Conservation (phyloP, 1,284 basidiomycete genomes). For the Fomitopsis pinicola region DNA sequence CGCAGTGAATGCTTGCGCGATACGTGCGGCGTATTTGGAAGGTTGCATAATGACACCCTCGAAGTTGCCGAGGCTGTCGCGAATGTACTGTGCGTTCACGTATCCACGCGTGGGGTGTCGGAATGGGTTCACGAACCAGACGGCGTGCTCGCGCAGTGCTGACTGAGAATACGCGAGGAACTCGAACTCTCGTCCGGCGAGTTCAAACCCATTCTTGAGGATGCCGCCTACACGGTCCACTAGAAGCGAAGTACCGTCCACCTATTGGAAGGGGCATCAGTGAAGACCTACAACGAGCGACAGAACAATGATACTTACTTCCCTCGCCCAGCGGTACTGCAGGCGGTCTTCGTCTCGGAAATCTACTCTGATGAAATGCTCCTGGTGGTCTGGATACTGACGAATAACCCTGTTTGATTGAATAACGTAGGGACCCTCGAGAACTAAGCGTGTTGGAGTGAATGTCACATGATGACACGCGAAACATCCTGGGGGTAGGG, state of each 20-base stretch:
- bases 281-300: not conserved
- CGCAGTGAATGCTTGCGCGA: conserved; percentile 80
- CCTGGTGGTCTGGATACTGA: conserved; percentile 50
- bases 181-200: conserved; percentile 66
- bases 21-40: conserved; percentile 74
- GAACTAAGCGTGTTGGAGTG: conserved; percentile 63
- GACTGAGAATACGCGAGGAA: conserved; percentile 76
- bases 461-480: conserved; percentile 63
- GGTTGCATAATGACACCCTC: conserved; percentile 51
- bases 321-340: conserved; percentile 61
- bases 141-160: conserved; percentile 64
- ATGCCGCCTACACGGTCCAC: conserved; percentile 56
- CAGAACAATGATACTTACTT: conserved; percentile 23
- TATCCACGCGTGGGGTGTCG: conserved; percentile 34
- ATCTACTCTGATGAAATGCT: conserved; percentile 71
- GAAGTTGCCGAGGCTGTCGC: conserved; percentile 63
- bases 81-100: conserved; percentile 53
- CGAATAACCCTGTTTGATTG: conserved; percentile 68
- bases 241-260: conserved; percentile 56
- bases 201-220: conserved; percentile 60
- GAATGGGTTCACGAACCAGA: conserved; percentile 75
- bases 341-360: conserved; percentile 75
- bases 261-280: conserved; percentile 11
- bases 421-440: conserved; percentile 69
- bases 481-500: conserved; percentile 33